Conservation (phyloP, 2,329 filamentous ascomycete species). For the Cercospora sesami region DNA sequence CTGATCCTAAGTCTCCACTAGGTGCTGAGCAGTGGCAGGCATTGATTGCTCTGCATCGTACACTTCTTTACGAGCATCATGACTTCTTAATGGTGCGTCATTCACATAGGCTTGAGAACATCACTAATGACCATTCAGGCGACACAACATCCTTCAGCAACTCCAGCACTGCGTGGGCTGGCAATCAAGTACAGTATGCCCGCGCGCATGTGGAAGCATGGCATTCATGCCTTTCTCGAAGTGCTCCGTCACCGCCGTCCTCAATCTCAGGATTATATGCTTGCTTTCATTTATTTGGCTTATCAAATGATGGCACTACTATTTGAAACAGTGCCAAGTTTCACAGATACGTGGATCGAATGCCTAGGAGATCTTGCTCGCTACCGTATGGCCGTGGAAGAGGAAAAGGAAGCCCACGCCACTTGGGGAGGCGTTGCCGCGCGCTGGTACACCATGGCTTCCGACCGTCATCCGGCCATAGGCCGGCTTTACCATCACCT, state of each 20-base stretch:
- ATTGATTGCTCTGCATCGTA: slow-evolving; percentile 77
- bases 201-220: slow-evolving; percentile 89
- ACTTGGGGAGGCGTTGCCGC: slow-evolving; percentile 78
- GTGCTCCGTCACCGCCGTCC: slow-evolving; percentile 70
- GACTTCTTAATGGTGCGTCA: slow-evolving; percentile 59
- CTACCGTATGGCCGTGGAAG: slow-evolving; percentile 90
- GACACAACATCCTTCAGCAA: slow-evolving; percentile 79
- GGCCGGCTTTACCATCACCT: slow-evolving; percentile 87
- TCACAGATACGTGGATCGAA: slow-evolving; percentile 90
- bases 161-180: slow-evolving; percentile 63
- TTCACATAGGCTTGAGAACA: neutral
- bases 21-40: slow-evolving; percentile 78
- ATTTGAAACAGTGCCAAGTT: slow-evolving; percentile 79
- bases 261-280: slow-evolving; percentile 79
- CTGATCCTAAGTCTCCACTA: slow-evolving; percentile 53
- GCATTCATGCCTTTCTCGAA: slow-evolving; percentile 61
- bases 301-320: slow-evolving; percentile 88
- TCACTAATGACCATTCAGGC: slow-evolving; percentile 48
- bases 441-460: slow-evolving; percentile 82
- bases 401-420: slow-evolving; percentile 67
- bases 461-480: slow-evolving; percentile 70
- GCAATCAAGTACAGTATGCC: slow-evolving; percentile 88
- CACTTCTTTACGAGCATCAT: slow-evolving; percentile 51
- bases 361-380: slow-evolving; percentile 83
- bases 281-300: slow-evolving; percentile 82